These are phyloP conservation scores for Tolypocladium paradoxum DNA, from an alignment of 2,329 filamentous ascomycete genomes.

Conservation along the genomic window DNA sequence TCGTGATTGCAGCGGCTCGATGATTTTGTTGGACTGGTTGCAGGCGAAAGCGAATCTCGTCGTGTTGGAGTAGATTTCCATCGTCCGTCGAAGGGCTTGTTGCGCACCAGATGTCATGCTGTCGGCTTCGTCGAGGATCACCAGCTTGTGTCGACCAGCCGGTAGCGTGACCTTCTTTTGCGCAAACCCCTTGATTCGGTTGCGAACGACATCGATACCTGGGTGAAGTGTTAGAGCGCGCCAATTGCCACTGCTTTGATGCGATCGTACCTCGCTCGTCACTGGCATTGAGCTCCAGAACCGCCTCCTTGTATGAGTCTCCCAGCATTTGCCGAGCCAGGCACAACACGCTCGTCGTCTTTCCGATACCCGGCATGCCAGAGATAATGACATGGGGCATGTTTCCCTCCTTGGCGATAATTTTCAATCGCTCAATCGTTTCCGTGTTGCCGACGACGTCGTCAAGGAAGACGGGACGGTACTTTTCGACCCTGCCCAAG, in stretches of 20 bases:
- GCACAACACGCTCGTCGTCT: constrained; percentile 91
- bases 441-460: constrained; percentile 97
- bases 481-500: constrained; percentile 82
- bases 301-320: constrained; percentile 92
- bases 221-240: background rate
- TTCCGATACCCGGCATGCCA: constrained; percentile 98
- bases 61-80: constrained; percentile 97
- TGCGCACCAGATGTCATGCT: constrained; percentile 96
- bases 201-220: constrained; percentile 95
- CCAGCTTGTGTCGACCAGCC: constrained; percentile 81
- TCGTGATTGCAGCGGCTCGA: constrained; percentile 93
- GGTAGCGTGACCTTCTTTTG: constrained; percentile 98
- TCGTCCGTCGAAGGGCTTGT: constrained; percentile 86
- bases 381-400: constrained; percentile 99
- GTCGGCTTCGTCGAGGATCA: constrained; percentile 96
- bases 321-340: constrained; percentile 85
- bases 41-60: constrained; percentile 97
- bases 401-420: constrained; percentile 96
- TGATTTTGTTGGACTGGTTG: constrained; percentile 98
- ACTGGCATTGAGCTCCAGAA: constrained; percentile 90
- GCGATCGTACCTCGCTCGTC: constrained; percentile 70
- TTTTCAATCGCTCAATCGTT: constrained; percentile 93
- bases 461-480: constrained; percentile 86
- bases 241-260: background rate
- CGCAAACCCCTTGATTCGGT: constrained; percentile 95